Base-by-base conservation (phyloP, 805 yeast species). In the Suhomyces pyralidae region DNA sequence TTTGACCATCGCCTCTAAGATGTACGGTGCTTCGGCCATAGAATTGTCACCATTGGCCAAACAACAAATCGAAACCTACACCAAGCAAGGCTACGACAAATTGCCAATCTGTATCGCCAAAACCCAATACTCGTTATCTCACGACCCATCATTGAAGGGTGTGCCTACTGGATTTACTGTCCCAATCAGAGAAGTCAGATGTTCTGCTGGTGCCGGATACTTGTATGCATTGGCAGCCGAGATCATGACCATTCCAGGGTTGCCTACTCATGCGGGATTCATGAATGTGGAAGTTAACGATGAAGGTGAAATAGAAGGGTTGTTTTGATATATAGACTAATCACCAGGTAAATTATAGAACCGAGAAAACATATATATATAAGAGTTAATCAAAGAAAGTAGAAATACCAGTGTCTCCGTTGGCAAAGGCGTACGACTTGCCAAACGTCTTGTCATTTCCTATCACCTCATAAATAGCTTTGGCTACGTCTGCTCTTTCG, bases 281-380 rank as follows among this genome's bases (percentile, higher is more conserved):
- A 88, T 88, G 93, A 86, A 88, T 61, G 90, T 88, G 48, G 94
- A 88, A 70, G 90, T 88, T 50, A 81, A 83, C 63, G 90, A 84
- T 42, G 81, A 86, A 57, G 93, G 98, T 53, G 91, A 91, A 66
- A 92, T 93, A 61, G 96, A 90, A 62, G 98, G 98, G 28, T 79
- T 92, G 68, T 92, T 92, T 68, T 92, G 77, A 53, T 46, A 42
- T 42, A 42, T 42, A 42, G 45, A 42, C 45, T 40, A 14, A 17
- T 15, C 40, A 28, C 32, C 32, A 28, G 40, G 40, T 38, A 38
- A 17, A 19, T 38, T 38, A 38, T 38, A 38, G 24, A 38, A 9
- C 42, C 15, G 17, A n/a, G 5, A 14, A 32, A 32, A n/a, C 15
- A n/a, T 32, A n/a, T n/a, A 30, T 8, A 6, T n/a, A 32, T 3